Evolutionary conservation across 495 filamentous ascomycete species (phyloP).

Genomic region (Cercophora samala): DNA sequence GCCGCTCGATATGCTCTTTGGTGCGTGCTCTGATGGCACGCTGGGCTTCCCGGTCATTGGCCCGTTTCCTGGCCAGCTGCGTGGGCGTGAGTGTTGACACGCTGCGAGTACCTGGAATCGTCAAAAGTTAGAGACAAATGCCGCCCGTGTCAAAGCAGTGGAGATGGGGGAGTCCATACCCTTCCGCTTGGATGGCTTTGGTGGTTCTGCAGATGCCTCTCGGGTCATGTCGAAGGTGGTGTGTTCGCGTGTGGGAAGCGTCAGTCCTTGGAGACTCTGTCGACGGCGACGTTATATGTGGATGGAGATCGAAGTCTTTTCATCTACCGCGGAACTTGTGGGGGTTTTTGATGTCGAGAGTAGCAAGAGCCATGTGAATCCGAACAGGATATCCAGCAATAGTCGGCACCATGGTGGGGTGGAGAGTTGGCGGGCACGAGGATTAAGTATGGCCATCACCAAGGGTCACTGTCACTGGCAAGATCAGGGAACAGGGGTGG

Average conservation of each 20-base stretch:
- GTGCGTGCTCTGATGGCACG: constrained; percentile 79
- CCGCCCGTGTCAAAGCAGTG: not conserved
- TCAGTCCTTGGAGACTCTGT: not conserved
- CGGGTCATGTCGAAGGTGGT: constrained; percentile 11
- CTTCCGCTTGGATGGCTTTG: constrained; percentile 37
- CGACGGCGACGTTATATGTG: not conserved
- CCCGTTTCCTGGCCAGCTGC: constrained; percentile 74
- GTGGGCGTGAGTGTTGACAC: constrained; percentile 71
- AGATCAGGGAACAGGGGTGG: not conserved
- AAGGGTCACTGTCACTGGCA: not conserved
- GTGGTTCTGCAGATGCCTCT: constrained; percentile 27
- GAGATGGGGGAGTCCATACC: constrained; percentile 24
- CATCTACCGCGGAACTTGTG: not conserved
- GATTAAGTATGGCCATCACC: not conserved
- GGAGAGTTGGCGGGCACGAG: not conserved
- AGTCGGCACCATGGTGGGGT: not conserved
- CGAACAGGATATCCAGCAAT: not conserved
- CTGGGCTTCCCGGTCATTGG: constrained; percentile 87
- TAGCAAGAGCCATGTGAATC: not conserved
- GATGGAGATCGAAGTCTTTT: not conserved
- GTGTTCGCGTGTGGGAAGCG: not conserved
- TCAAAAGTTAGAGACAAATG: not conserved
- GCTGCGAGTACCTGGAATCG: constrained; percentile 55
- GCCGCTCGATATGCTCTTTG: constrained; percentile 71
- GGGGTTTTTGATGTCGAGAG: not conserved